Evolutionary conservation across 441 rosid species (phyloP).

Genomic region (Populus trichocarpa): DNA sequence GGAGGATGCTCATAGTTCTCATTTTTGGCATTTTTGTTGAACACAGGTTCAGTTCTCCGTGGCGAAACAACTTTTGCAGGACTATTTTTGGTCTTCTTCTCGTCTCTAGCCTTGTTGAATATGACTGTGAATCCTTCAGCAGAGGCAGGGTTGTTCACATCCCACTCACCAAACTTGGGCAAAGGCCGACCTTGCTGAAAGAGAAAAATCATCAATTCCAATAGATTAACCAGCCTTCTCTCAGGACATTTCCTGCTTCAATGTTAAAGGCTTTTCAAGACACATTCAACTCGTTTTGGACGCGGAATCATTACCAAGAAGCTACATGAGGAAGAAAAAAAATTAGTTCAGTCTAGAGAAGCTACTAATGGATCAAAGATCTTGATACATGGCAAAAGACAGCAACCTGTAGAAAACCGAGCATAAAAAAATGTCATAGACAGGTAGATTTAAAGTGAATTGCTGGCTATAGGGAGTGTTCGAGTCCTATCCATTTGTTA

Average conservation of each 20-base stretch:
- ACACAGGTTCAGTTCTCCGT: neutral
- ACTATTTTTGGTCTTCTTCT: slow-evolving; percentile 37
- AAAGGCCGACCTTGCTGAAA: slow-evolving; percentile 43
- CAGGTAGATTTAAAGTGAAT: neutral
- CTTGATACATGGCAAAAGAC: neutral
- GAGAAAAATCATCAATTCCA: neutral
- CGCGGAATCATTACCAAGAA: neutral
- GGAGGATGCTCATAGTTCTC: slow-evolving; percentile 7
- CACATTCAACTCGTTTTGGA: neutral
- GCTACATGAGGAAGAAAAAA: neutral
- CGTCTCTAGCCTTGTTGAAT: slow-evolving; percentile 62
- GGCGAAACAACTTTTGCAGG: neutral
- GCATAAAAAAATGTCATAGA: too few relatives aligned
- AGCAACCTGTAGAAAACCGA: neutral
- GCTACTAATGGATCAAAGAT: neutral
- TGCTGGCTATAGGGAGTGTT: neutral
- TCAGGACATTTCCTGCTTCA: neutral
- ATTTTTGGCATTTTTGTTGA: slow-evolving; percentile 1
- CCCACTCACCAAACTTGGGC: slow-evolving; percentile 79
- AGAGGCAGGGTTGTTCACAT: slow-evolving; percentile 59
- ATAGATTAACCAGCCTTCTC: neutral
- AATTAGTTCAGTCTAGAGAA: neutral
- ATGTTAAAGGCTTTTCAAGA: neutral
- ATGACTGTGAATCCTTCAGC: slow-evolving; percentile 63
- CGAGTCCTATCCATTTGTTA: neutral